These are phyloP conservation scores for Bryum argenteum DNA, from an alignment of 225 moss, liverwort and hornwort species.

Conservation along the genomic window DNA sequence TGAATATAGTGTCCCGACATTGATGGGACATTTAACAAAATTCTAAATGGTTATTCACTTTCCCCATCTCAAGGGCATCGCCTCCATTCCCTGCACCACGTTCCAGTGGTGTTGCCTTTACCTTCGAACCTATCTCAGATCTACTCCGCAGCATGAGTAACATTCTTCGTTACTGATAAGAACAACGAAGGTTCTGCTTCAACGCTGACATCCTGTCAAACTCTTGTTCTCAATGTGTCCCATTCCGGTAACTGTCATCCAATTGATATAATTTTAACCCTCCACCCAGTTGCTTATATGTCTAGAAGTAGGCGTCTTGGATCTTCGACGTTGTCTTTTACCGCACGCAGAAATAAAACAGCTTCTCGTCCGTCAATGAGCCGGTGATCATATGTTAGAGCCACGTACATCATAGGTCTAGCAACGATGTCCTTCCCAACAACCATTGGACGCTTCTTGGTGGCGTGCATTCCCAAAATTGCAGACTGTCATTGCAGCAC, in stretches of 20 bases:
- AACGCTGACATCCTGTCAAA: conserved; percentile 16
- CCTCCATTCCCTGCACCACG: not conserved
- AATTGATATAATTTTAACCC: conserved; percentile 19
- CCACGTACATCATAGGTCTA: conserved; percentile 96
- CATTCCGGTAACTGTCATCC: conserved; percentile 9
- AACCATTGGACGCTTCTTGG: conserved; percentile 73
- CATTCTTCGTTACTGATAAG: conserved; percentile 9
- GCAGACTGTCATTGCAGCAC: conserved; percentile 60
- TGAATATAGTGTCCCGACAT: too few species aligned
- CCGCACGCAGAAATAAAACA: conserved; percentile 79
- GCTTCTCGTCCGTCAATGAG: conserved; percentile 92
- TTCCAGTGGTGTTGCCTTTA: not conserved
- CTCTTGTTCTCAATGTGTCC: conserved; percentile 18
- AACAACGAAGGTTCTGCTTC: conserved; percentile 26
- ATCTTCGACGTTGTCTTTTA: conserved; percentile 90
- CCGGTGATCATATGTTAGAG: conserved; percentile 88
- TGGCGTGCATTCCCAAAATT: conserved; percentile 97
- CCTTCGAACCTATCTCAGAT: conserved; percentile 13
- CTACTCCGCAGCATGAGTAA: conserved; percentile 18
- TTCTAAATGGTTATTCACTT: too few species aligned
- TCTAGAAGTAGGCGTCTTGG: conserved; percentile 78
- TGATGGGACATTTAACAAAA: too few species aligned
- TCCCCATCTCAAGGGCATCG: too few species aligned
- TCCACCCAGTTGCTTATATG: conserved; percentile 42
- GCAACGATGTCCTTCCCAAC: conserved; percentile 79